Conservation (phyloP, 768 basidiomycete genomes). For the Boletus reticulatus region DNA sequence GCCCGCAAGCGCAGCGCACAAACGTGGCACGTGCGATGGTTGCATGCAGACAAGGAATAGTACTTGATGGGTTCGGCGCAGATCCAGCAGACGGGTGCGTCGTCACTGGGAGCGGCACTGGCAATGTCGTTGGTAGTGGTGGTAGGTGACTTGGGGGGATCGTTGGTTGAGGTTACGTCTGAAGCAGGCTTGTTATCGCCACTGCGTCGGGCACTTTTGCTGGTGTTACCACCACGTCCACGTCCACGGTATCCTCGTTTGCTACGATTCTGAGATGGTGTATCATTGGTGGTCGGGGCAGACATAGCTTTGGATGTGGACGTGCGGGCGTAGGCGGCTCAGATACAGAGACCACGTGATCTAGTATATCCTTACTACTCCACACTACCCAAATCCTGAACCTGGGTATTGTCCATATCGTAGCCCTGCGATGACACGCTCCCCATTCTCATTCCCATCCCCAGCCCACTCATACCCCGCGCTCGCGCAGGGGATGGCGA, state of each 20-base stretch:
- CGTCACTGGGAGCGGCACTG: constrained; percentile 18
- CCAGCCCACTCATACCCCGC: background rate
- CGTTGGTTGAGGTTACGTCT: background rate
- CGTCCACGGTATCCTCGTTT: constrained; percentile 21
- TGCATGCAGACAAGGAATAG: constrained; percentile 84
- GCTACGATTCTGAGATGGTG: constrained; percentile 1
- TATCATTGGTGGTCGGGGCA: constrained; percentile 16
- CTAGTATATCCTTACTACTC: constrained; percentile 8
- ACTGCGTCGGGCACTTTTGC: constrained; percentile 3
- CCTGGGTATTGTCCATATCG: background rate
- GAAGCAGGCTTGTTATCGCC: background rate
- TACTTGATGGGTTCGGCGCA: constrained; percentile 94
- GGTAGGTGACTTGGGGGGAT: background rate
- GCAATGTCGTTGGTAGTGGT: background rate
- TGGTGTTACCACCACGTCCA: constrained; percentile 15
- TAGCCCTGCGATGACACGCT: background rate
- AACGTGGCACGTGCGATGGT: constrained; percentile 93
- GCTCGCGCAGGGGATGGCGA: constrained; percentile 11
- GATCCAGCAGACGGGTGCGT: constrained; percentile 71
- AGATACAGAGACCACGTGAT: background rate
- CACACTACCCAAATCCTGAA: constrained; percentile 21
- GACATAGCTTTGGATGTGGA: constrained; percentile 7
- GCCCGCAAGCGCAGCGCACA: constrained; percentile 86
- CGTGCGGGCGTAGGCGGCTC: background rate
- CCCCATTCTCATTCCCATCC: background rate